These are phyloP conservation scores for Coriaria nepalensis DNA, from an alignment of 306 rosid species.

Conservation along the genomic window DNA sequence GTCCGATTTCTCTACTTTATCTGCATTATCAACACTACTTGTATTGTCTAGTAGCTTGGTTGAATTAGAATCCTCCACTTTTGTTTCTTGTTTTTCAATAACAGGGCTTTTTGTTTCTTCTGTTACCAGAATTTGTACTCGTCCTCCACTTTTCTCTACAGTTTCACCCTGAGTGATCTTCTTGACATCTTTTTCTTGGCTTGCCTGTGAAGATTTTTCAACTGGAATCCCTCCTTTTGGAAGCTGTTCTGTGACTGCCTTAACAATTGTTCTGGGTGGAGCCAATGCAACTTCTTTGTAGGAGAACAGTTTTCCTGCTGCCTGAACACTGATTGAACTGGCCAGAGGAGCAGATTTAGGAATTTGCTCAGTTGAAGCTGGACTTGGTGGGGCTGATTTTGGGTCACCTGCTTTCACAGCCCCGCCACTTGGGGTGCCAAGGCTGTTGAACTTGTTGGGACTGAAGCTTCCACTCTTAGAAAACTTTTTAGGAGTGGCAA, in stretches of 20 bases:
- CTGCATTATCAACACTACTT: constrained; percentile 18
- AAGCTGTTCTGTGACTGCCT: constrained; percentile 68
- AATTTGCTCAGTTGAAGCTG: constrained; percentile 43
- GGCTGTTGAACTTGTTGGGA: constrained; percentile 38
- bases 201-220: constrained; percentile 29
- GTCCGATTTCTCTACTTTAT: constrained; percentile 22
- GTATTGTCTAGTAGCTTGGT: constrained; percentile 19
- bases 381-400: constrained; percentile 63
- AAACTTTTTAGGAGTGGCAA: constrained; percentile 41
- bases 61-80: constrained; percentile 14
- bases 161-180: constrained; percentile 25
- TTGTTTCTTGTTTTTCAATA: constrained; percentile 17
- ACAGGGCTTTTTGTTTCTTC: constrained; percentile 12
- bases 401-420: constrained; percentile 41
- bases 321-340: constrained; percentile 44
- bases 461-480: constrained; percentile 73
- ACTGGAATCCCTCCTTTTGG: constrained; percentile 33
- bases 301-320: constrained; percentile 72
- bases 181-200: constrained; percentile 18
- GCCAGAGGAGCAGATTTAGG: constrained; percentile 34
- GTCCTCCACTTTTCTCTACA: constrained; percentile 24
- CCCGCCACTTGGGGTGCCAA: constrained; percentile 24
- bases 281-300: constrained; percentile 98
- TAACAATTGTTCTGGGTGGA: constrained; percentile 93
- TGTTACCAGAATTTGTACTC: constrained; percentile 17